Base-by-base conservation (phyloP, 495 filamentous ascomycete species). In the Physcia stellaris region DNA sequence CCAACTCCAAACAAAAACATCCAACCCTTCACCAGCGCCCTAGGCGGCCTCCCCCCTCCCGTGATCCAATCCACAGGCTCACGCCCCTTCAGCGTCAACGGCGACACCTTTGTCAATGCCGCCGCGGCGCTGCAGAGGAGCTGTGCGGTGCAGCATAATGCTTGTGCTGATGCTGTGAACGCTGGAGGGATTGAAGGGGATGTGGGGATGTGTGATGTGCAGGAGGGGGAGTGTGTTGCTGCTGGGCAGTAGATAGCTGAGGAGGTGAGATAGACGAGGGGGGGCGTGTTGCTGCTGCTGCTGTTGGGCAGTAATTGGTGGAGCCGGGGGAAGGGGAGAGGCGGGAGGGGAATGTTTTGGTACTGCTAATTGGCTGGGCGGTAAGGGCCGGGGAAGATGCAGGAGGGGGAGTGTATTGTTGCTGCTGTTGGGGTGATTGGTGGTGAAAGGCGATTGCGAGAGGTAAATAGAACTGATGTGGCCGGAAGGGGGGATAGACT, bases 111-210 rank as follows among this genome's bases (percentile, higher is more conserved):
- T 52, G 53, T 60, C 10, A 66, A 64, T 47, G 31, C 43, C n/a
- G 64, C 53, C 26, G 69, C 67, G 9, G 70, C 70, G 17, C 50
- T 70, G 39, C 57, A 64, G 55, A 61, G 70, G 13, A 70, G 65
- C 1, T 74, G 68, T 56, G 56, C 63, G 40, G 51, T 71, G 16
- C 70, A 74, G 52, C 66, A 71, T 60, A 74, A 71, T 54, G 61
- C 60, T 12, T 74, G 70, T 57, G 54, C 67, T 40, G 64, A 72
- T 52, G 67, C 63, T 4, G 68, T 62, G 45, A 73, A 74, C 59
- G 43, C 58, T n/a, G 67, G 68, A 9, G 20, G 30, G 27, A 7
- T 34, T 4, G 23, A 13, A 22, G 48, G 23, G 6, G 33, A 20
- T 12, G 36, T 31, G 41, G 41, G 46, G 35, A 37, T 30, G 27